phyloP scores from a whole-genome alignment of 2,329 filamentous ascomycete species.

The Pleurostoma richardsiae region DNA sequence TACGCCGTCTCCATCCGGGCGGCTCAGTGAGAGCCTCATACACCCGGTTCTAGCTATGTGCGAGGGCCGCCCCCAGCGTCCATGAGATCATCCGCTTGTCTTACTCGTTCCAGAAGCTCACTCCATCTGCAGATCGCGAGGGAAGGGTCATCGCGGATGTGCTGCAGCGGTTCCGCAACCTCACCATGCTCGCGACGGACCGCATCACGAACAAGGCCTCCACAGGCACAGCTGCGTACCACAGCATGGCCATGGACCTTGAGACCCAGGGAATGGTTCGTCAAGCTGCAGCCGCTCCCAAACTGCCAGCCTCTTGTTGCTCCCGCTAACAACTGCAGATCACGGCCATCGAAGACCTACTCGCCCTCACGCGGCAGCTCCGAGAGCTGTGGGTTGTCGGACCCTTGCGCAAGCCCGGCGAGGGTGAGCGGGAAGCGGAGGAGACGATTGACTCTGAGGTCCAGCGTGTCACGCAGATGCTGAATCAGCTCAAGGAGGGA shows the following conservation, averaged over 20 bases:
- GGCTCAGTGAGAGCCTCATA: background rate
- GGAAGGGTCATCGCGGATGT: slow-evolving; percentile 37
- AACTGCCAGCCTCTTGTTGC: background rate
- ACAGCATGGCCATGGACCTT: slow-evolving; percentile 32
- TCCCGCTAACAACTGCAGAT: slow-evolving; percentile 21
- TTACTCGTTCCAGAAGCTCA: slow-evolving; percentile 3
- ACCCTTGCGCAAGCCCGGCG: slow-evolving; percentile 35
- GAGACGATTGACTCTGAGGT: slow-evolving; percentile 28
- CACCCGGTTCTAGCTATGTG: background rate
- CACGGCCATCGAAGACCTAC: slow-evolving; percentile 35
- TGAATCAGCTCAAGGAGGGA: slow-evolving; percentile 21
- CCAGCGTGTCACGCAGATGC: slow-evolving; percentile 23
- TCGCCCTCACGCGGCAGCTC: slow-evolving; percentile 39
- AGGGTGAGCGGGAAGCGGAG: slow-evolving; percentile 31
- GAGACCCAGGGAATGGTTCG: slow-evolving; percentile 29
- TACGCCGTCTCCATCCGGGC: background rate
- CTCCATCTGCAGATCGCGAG: slow-evolving; percentile 33
- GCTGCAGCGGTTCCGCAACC: slow-evolving; percentile 36
- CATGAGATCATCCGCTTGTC: background rate
- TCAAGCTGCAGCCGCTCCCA: too few relatives aligned
- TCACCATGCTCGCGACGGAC: slow-evolving; percentile 31
- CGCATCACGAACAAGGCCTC: slow-evolving; percentile 25
- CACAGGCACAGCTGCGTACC: slow-evolving; percentile 30
- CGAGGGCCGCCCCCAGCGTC: background rate
- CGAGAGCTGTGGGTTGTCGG: slow-evolving; percentile 46